Percentiles rank a stretch among this genome's conserved stretches.
Conservation (phyloP, 371 early-diverging fungal species). For the Batrachochytrium dendrobatidis region DNA sequence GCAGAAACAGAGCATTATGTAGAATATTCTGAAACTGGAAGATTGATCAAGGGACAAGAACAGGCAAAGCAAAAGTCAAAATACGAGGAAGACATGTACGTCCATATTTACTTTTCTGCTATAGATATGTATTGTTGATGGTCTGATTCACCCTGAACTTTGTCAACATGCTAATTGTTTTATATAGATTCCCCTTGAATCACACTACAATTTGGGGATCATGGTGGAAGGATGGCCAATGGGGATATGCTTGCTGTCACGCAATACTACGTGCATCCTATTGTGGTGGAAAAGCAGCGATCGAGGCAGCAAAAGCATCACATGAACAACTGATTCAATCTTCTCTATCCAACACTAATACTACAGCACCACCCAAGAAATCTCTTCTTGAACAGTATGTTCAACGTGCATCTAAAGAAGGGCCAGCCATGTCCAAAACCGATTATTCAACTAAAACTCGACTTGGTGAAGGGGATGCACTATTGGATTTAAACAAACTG, state of each 20-base stretch:
- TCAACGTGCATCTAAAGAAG: slow-evolving; percentile 15
- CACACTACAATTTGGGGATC: slow-evolving; percentile 92
- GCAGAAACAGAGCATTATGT: slow-evolving; percentile 91
- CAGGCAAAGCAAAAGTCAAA: slow-evolving; percentile 66
- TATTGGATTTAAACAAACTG: slow-evolving; percentile 40
- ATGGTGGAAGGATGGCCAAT: slow-evolving; percentile 87
- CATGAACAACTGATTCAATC: slow-evolving; percentile 8
- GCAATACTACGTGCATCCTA: slow-evolving; percentile 65
- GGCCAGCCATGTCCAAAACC: slow-evolving; percentile 8
- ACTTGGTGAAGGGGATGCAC: slow-evolving; percentile 43
- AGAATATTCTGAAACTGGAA: slow-evolving; percentile 91
- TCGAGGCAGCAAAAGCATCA: slow-evolving; percentile 56
- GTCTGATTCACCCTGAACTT: not conserved
- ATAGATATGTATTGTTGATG: not conserved
- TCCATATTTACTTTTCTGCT: not conserved
- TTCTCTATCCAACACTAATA: not conserved
- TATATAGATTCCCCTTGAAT: slow-evolving; percentile 44
- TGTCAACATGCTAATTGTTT: slow-evolving; percentile 2
- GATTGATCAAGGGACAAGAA: slow-evolving; percentile 80
- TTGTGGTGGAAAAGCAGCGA: slow-evolving; percentile 74
- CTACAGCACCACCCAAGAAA: slow-evolving; percentile 9
- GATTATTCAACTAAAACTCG: slow-evolving; percentile 13
- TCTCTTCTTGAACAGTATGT: slow-evolving; percentile 19
- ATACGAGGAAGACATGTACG: slow-evolving; percentile 86
- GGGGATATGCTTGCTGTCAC: slow-evolving; percentile 95